Evolutionary conservation across 2,329 filamentous ascomycete species (phyloP).

Genomic region (Thermoascus crustaceus): DNA sequence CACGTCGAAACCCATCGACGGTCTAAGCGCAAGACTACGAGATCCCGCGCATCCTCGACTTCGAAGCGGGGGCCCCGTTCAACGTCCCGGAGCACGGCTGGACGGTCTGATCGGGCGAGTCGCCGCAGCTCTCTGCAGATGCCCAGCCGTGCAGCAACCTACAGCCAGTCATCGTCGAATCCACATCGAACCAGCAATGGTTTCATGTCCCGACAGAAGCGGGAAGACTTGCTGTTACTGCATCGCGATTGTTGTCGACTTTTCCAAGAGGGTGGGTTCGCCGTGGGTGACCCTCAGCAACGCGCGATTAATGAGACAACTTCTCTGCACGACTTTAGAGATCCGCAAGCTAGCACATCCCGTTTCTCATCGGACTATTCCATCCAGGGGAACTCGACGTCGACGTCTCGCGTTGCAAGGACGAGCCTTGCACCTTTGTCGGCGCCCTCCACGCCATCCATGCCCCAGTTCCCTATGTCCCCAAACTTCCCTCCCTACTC

Average conservation of each 20-base stretch:
- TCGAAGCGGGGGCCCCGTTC: constrained; percentile 23
- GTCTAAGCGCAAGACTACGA: constrained; percentile 14
- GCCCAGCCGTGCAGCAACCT: constrained; percentile 22
- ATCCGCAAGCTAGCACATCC: too few species aligned
- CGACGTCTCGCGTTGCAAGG: too few species aligned
- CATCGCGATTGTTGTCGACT: constrained; percentile 35
- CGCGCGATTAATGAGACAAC: background rate
- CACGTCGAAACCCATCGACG: background rate
- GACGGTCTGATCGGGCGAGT: constrained; percentile 13
- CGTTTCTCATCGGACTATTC: too few species aligned
- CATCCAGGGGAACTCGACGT: too few species aligned
- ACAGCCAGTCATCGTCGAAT: constrained; percentile 18
- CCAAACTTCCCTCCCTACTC: background rate
- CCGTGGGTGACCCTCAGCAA: background rate
- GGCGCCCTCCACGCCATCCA: background rate
- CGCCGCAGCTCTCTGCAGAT: constrained; percentile 21
- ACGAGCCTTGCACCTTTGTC: too few species aligned
- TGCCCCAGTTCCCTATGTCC: background rate
- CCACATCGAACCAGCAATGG: constrained; percentile 14
- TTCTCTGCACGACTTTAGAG: background rate
- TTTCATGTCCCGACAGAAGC: constrained; percentile 15
- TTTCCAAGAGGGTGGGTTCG: constrained; percentile 21
- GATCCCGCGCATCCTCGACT: constrained; percentile 24
- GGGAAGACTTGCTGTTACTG: constrained; percentile 29
- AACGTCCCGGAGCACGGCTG: constrained; percentile 24